A percentile compares a stretch with the other conserved stretches of the same genome.
Evolutionary conservation across 83 land plant genomes (phyloP).

Genomic region (Thuja plicata): DNA sequence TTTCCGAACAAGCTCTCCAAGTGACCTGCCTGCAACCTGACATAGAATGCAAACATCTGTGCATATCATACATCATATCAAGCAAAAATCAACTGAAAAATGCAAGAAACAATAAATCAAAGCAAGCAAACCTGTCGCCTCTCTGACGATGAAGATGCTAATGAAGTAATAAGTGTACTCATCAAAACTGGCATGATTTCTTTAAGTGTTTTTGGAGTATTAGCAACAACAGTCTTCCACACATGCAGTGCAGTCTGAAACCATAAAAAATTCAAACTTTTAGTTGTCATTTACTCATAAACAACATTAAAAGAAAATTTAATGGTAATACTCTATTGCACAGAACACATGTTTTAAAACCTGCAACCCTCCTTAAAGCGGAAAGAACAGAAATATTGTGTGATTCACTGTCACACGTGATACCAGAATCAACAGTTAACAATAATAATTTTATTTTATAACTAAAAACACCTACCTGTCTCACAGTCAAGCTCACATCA

Average conservation of each 20-base stretch:
- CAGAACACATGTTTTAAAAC: background rate
- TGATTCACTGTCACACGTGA: background rate
- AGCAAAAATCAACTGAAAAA: background rate
- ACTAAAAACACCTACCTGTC: conserved; percentile 91
- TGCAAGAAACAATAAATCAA: background rate
- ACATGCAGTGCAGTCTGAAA: conserved; percentile 97
- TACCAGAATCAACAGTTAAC: background rate
- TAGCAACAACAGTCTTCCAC: conserved; percentile 99
- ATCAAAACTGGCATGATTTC: conserved; percentile 99
- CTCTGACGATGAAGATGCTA: conserved; percentile 94
- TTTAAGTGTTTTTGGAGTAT: conserved; percentile 98
- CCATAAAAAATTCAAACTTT: background rate
- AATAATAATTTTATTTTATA: background rate
- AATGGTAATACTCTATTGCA: background rate
- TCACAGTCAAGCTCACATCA: conserved; percentile 93
- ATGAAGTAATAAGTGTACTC: conserved; percentile 92
- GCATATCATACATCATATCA: background rate
- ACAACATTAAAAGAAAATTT: background rate
- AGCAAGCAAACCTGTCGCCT: conserved; percentile 75
- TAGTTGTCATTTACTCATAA: background rate
- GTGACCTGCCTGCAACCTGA: conserved; percentile 96
- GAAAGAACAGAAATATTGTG: background rate
- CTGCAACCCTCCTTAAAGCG: background rate
- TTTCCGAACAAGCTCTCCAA: conserved; percentile 99
- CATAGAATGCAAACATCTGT: background rate